Evolutionary conservation across 1,284 basidiomycete species (phyloP).

Genomic region (Schizophyllum commune): DNA sequence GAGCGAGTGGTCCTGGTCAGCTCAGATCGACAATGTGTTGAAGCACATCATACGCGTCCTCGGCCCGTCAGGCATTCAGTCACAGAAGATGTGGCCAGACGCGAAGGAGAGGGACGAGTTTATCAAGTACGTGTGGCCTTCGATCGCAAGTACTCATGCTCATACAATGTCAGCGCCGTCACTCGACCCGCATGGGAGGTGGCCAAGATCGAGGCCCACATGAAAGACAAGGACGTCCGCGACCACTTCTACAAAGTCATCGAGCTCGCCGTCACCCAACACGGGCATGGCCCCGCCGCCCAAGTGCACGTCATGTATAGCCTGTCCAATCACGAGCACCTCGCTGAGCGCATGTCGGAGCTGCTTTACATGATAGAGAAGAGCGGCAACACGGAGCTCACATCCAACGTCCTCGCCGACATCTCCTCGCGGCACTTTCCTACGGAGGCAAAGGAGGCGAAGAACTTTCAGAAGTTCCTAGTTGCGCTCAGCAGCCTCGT

Average conservation of each 20-base stretch:
- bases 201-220: slow-evolving; percentile 80
- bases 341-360: slow-evolving; percentile 92
- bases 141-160: background rate
- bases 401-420: slow-evolving; percentile 86
- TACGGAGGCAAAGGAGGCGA: slow-evolving; percentile 79
- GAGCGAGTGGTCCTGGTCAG: slow-evolving; percentile 69
- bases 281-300: slow-evolving; percentile 77
- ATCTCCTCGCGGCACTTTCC: slow-evolving; percentile 75
- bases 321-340: slow-evolving; percentile 91
- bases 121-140: slow-evolving; percentile 51
- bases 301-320: slow-evolving; percentile 91
- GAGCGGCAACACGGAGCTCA: slow-evolving; percentile 85
- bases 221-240: slow-evolving; percentile 68
- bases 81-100: slow-evolving; percentile 82
- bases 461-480: slow-evolving; percentile 83
- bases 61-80: slow-evolving; percentile 43
- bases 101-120: slow-evolving; percentile 80
- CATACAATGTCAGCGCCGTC: slow-evolving; percentile 55
- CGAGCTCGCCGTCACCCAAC: slow-evolving; percentile 88
- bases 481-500: slow-evolving; percentile 75
- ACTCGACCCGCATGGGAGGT: slow-evolving; percentile 83
- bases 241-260: slow-evolving; percentile 82
- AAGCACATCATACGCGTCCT: slow-evolving; percentile 66
- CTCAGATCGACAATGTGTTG: slow-evolving; percentile 67
- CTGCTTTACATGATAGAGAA: slow-evolving; percentile 79